Evolutionary conservation across 176 grass and related monocot genomes (phyloP).

Genomic region (Chrysopogon serrulatus): DNA sequence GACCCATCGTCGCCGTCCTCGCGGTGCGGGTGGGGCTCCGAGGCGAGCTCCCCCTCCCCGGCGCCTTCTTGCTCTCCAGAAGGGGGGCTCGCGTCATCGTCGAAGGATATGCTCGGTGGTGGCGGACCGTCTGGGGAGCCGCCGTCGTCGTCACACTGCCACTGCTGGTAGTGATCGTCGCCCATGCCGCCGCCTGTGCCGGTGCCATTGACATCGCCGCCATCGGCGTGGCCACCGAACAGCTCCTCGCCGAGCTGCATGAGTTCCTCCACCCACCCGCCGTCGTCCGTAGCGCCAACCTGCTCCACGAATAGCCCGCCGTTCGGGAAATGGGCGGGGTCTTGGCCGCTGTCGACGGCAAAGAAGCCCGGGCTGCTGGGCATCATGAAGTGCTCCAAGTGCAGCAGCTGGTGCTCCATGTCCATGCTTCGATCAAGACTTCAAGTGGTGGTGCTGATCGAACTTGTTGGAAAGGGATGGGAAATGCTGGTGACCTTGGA

Average conservation of each 20-base stretch:
- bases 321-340: not conserved
- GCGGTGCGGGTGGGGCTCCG: not conserved
- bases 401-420: slow-evolving; percentile 15
- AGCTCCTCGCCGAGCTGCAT: slow-evolving; percentile 46
- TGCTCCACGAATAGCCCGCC: not conserved
- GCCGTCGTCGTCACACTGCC: not conserved
- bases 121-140: not conserved
- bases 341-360: not conserved
- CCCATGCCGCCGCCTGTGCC: not conserved
- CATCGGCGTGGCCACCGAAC: not conserved
- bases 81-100: slow-evolving; percentile 27
- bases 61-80: not conserved
- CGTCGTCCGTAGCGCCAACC: not conserved
- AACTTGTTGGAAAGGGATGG: not conserved
- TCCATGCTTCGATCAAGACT: not conserved
- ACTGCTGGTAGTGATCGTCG: not conserved
- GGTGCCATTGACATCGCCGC: not conserved
- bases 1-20: slow-evolving; percentile 39
- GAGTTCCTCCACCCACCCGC: slow-evolving; percentile 40
- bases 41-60: slow-evolving; percentile 5
- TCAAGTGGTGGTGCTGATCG: not conserved
- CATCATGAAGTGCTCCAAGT: slow-evolving; percentile 19
- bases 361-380: slow-evolving; percentile 9
- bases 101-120: not conserved
- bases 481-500: not conserved